Conservation (phyloP, 768 basidiomycete species). For the Pleurotus cornucopiae region DNA sequence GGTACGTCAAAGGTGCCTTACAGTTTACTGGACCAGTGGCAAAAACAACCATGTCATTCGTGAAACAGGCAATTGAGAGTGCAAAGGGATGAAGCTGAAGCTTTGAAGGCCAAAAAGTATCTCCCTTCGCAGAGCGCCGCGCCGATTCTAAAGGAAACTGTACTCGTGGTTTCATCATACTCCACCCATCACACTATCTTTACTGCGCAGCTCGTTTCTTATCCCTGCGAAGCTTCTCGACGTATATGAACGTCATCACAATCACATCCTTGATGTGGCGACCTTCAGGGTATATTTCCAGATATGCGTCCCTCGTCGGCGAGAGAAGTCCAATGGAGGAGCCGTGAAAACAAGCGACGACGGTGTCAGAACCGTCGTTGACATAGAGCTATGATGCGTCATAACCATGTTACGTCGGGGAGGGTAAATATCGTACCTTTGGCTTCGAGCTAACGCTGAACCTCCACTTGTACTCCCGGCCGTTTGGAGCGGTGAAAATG, state of each 20-base stretch:
- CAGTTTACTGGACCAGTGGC: no score
- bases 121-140: no score
- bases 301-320: conserved; percentile 9
- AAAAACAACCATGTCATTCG: no score
- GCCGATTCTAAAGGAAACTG: no score
- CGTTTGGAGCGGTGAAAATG: not conserved
- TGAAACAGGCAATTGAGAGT: no score
- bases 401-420: not conserved
- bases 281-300: conserved; percentile 20
- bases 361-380: conserved; percentile 17
- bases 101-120: no score
- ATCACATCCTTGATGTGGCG: conserved; percentile 22
- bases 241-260: conserved; percentile 24
- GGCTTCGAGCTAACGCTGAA: not conserved
- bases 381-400: conserved; percentile 11
- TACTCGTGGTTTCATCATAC: no score
- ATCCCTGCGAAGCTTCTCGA: conserved; percentile 22
- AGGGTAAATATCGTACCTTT: not conserved
- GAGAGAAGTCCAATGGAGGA: conserved; percentile 11
- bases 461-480: conserved; percentile 7
- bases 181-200: not conserved
- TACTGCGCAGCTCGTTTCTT: conserved; percentile 11
- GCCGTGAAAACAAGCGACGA: conserved; percentile 17
- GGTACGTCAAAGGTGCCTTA: no score
- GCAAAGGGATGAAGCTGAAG: no score